Base-by-base conservation (phyloP, 495 filamentous ascomycete genomes). In the Cercophora newfieldiana region DNA sequence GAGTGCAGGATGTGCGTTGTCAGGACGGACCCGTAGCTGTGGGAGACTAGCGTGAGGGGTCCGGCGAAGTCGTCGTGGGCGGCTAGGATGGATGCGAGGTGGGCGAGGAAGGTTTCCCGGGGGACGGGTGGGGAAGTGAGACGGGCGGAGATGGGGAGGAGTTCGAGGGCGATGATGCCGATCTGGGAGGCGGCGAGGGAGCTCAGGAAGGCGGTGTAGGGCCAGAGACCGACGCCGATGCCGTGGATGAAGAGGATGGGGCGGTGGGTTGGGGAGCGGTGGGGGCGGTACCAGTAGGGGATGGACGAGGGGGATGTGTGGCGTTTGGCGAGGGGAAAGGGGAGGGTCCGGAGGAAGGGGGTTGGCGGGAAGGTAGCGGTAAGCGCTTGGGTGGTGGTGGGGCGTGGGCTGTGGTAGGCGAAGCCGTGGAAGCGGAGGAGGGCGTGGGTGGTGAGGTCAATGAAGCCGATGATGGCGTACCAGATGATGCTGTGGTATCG, bases 181-280 rank as follows among this genome's bases (percentile, higher is more conserved):
- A 90, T 75, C 61, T 79, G 68, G 10, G 70, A 71, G 31, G 68
- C 68, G 7, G 55, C 62, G 19, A 90, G 71, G 49, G 83, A 76
- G 24, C 68, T 68, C 0, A 90, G 77, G 71, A 90, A 88, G 30
- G 73, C 72, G 16, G 78, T 77, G 63, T 91, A 91, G 1, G 88
- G 80, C 71, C 83, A 87, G 16, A 90, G 80, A 0, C 88, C 88
- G 60, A 90, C 85, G 26, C 88, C 87, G 57, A 91, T 89, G n/a
- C 89, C 89, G 70, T 91, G 89, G 21, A 90, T 79, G 72, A 90
- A 90, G 3, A 91, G 71, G 50, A 90, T 68, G 0, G 89, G 89
- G 1, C 83, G 71, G 28, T 80, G 80, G 6, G 78, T 76, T 6
- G 74, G 74, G 0, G 87, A 85, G 10, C 77, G 84, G 68, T 90